phyloP scores from a whole-genome alignment of 2,329 filamentous ascomycete genomes.

The Lasiodiplodia sp. region DNA sequence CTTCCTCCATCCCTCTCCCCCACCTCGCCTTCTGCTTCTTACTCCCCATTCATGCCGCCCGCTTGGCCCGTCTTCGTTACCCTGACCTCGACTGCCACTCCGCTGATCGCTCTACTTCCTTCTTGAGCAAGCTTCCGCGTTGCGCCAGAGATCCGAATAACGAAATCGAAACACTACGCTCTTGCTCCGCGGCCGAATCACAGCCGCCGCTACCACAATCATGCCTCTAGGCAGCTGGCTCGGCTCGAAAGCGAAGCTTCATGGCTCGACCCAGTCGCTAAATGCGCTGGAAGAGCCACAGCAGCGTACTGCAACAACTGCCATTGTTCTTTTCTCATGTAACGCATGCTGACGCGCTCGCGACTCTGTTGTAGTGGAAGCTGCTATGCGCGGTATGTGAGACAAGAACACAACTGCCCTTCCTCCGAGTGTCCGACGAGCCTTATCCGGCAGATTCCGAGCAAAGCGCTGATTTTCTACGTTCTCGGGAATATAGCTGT shows the following conservation, averaged over 20 bases:
- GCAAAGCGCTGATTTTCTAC: neutral
- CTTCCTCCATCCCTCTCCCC: neutral
- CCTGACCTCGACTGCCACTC: neutral
- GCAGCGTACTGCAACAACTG: conserved; percentile 53
- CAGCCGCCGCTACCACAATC: neutral
- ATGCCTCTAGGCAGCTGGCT: conserved; percentile 42
- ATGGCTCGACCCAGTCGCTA: conserved; percentile 61
- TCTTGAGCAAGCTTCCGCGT: neutral
- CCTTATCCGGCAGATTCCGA: neutral
- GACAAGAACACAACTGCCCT: neutral
- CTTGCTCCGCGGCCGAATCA: neutral
- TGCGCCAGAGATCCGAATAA: neutral
- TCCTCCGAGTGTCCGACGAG: neutral
- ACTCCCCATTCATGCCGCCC: conserved; percentile 15
- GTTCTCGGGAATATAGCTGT: conserved; percentile 58
- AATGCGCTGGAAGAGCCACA: conserved; percentile 65
- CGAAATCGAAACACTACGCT: neutral
- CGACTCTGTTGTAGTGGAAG: conserved; percentile 45
- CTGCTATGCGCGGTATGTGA: conserved; percentile 55
- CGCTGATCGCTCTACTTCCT: conserved; percentile 3
- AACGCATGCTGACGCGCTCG: conserved; percentile 34
- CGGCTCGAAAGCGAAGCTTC: conserved; percentile 41
- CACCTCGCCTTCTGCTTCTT: neutral
- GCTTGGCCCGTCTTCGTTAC: conserved; percentile 13
- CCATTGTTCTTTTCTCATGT: neutral